These are phyloP conservation scores for Coprinopsis strossmayeri DNA, from an alignment of 768 basidiomycete genomes.

Conservation along the genomic window DNA sequence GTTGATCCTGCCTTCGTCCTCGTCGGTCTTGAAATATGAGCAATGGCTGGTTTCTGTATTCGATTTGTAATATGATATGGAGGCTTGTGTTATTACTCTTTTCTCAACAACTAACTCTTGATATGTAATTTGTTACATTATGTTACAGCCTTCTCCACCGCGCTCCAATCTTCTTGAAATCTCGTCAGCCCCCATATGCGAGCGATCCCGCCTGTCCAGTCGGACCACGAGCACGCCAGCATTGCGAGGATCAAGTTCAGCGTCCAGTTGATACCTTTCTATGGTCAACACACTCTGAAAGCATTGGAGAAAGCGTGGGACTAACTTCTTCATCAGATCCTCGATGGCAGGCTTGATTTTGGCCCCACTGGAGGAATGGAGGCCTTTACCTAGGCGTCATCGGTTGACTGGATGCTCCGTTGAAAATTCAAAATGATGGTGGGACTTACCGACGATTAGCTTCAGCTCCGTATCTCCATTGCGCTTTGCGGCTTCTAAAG, in stretches of 20 bases:
- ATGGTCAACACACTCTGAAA: background rate
- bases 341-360: conserved; percentile 93
- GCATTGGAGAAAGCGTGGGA: background rate
- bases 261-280: conserved; percentile 61
- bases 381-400: conserved; percentile 60
- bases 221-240: conserved; percentile 80
- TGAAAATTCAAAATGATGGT: background rate
- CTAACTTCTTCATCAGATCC: conserved; percentile 76
- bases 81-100: background rate
- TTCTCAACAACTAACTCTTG: background rate
- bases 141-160: conserved; percentile 50
- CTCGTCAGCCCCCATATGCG: conserved; percentile 49
- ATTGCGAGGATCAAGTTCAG: conserved; percentile 75
- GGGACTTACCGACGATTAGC: conserved; percentile 75
- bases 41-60: conserved; percentile 5
- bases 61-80: background rate
- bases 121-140: conserved; percentile 47
- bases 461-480: conserved; percentile 59
- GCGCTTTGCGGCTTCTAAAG: conserved; percentile 59
- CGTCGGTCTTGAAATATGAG: conserved; percentile 77
- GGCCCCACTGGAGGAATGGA: conserved; percentile 74
- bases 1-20: conserved; percentile 74
- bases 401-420: background rate
- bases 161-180: conserved; percentile 49
- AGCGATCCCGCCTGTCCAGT: conserved; percentile 33